A percentile compares a stretch with the other conserved stretches of the same genome.
phyloP scores from a whole-genome alignment of 2,329 filamentous ascomycete genomes.

The Nigrospora osmanthi region DNA sequence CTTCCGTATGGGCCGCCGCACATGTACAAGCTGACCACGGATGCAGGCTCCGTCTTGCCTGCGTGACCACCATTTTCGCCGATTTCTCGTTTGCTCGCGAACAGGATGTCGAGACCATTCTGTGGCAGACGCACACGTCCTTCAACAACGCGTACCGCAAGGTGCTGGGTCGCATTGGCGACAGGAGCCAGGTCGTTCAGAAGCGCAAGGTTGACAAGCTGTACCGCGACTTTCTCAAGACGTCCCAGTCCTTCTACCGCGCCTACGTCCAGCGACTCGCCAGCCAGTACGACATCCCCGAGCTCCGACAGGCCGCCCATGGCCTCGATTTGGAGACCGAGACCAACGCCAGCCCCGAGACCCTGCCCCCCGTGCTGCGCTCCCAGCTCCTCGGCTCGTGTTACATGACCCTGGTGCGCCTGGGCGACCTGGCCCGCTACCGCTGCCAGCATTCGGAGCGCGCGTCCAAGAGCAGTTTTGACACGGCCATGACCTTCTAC shows the following conservation, averaged over 20 bases:
- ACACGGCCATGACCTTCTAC: conserved; percentile 77
- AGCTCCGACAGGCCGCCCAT: conserved; percentile 35
- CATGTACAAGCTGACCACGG: conserved; percentile 5
- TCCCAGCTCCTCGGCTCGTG: conserved; percentile 64
- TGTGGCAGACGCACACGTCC: conserved; percentile 74
- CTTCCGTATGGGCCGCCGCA: background rate
- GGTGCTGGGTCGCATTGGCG: conserved; percentile 49
- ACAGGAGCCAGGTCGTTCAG: conserved; percentile 46
- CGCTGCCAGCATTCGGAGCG: conserved; percentile 66
- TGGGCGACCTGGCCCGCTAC: conserved; percentile 88
- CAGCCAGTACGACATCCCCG: conserved; percentile 45
- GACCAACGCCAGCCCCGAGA: conserved; percentile 35
- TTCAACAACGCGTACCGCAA: conserved; percentile 75
- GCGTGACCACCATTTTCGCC: conserved; percentile 63
- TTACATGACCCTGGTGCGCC: conserved; percentile 73
- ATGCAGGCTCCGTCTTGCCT: conserved; percentile 60
- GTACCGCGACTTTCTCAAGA: conserved; percentile 80
- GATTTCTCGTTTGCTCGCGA: conserved; percentile 60
- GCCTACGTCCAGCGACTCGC: conserved; percentile 75
- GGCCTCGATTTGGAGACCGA: conserved; percentile 33
- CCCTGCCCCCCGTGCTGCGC: conserved; percentile 34
- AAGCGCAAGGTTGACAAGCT: conserved; percentile 73
- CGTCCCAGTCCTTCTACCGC: conserved; percentile 81
- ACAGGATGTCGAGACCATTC: conserved; percentile 57
- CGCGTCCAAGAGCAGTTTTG: conserved; percentile 60